Percentiles rank a stretch among this genome's conserved stretches.
These are phyloP conservation scores for Leccinum aurantiacum DNA, from an alignment of 768 basidiomycete genomes.

Conservation along the genomic window DNA sequence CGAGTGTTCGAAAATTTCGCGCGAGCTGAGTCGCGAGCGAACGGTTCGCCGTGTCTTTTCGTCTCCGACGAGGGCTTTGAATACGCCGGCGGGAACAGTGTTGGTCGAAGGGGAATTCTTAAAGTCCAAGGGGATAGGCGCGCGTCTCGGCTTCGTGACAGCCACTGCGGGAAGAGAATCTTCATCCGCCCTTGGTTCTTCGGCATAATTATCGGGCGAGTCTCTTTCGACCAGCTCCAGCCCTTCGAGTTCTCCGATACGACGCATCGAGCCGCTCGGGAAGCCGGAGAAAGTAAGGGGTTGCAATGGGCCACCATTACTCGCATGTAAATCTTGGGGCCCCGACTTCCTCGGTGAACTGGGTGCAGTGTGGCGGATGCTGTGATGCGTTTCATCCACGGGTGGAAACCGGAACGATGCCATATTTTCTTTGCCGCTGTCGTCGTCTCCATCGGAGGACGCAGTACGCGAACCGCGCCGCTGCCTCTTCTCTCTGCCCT, in stretches of 20 bases:
- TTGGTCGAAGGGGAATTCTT: constrained; percentile 61
- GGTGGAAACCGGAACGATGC: constrained; percentile 76
- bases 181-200: constrained; percentile 19
- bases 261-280: constrained; percentile 38
- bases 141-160: constrained; percentile 50
- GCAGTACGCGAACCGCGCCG: constrained; percentile 49
- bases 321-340: constrained; percentile 20
- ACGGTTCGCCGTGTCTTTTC: constrained; percentile 69
- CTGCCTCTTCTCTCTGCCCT: constrained; percentile 82
- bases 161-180: constrained; percentile 15
- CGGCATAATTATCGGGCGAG: constrained; percentile 2
- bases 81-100: constrained; percentile 82
- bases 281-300: constrained; percentile 72
- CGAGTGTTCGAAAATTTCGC: constrained; percentile 69
- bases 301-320: constrained; percentile 26
- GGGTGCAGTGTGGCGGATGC: constrained; percentile 47
- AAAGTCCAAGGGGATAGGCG: constrained; percentile 82
- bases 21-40: constrained; percentile 74
- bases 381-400: constrained; percentile 48
- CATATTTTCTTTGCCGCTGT: constrained; percentile 60
- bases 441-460: constrained; percentile 41
- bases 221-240: constrained; percentile 13
- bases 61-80: constrained; percentile 74
- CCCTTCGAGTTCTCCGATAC: constrained; percentile 11
- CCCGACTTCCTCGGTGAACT: constrained; percentile 36